Conservation (phyloP, 2,329 filamentous ascomycete species). For the Triangularia verruculosa region DNA sequence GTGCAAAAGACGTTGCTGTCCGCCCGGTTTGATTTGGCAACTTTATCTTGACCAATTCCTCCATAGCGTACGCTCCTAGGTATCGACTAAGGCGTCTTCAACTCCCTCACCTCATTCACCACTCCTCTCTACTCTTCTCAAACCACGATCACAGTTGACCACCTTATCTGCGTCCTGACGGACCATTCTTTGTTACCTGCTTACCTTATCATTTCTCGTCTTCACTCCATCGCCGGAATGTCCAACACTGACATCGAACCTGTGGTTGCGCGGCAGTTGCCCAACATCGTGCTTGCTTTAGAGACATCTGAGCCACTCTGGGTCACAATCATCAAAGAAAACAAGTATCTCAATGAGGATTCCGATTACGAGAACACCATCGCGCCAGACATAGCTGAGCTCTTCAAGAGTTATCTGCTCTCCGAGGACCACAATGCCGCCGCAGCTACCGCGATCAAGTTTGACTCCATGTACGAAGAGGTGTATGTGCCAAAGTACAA, state of each 20-base stretch:
- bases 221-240: neutral
- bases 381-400: neutral
- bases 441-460: neutral
- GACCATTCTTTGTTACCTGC: too few species aligned
- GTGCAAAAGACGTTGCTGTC: too few species aligned
- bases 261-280: neutral
- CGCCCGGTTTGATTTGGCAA: too few species aligned
- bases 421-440: neutral
- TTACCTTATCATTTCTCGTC: too few species aligned
- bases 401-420: constrained; percentile 5
- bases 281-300: neutral
- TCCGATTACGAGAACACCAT: neutral
- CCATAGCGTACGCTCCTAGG: too few species aligned
- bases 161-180: too few species aligned
- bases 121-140: too few species aligned
- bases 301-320: neutral
- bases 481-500: constrained; percentile 7
- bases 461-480: constrained; percentile 6
- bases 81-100: too few species aligned
- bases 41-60: too few species aligned
- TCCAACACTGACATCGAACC: neutral
- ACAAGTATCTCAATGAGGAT: neutral
- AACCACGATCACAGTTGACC: too few species aligned
- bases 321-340: neutral
- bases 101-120: too few species aligned